These are phyloP conservation scores for Penicillium samsonianum DNA, from an alignment of 495 filamentous ascomycete genomes.

Conservation along the genomic window DNA sequence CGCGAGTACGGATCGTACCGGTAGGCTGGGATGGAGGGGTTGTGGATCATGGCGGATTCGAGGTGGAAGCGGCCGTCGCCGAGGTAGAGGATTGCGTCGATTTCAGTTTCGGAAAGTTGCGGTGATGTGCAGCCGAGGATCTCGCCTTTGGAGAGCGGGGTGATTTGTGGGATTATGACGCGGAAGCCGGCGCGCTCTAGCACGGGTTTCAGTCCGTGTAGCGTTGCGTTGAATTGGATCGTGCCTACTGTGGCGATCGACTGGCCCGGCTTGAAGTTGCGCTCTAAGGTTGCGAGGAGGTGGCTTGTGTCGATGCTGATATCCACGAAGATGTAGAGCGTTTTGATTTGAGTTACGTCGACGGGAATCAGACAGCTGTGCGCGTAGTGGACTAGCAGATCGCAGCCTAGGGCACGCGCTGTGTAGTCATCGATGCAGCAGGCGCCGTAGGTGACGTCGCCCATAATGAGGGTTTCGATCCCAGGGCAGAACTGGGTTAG, in stretches of 20 bases:
- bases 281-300: slow-evolving; percentile 80
- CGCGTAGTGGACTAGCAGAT: slow-evolving; percentile 94
- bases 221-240: slow-evolving; percentile 97
- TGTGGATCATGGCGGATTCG: slow-evolving; percentile 98
- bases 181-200: slow-evolving; percentile 81
- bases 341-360: slow-evolving; percentile 91
- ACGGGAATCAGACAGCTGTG: slow-evolving; percentile 96
- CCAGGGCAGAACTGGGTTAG: slow-evolving; percentile 91
- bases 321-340: slow-evolving; percentile 96
- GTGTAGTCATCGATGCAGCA: slow-evolving; percentile 99
- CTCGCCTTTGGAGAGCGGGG: slow-evolving; percentile 89
- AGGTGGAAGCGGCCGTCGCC: slow-evolving; percentile 97
- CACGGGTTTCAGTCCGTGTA: slow-evolving; percentile 74
- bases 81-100: slow-evolving; percentile 87
- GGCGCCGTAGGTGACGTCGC: slow-evolving; percentile 97
- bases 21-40: slow-evolving; percentile 85
- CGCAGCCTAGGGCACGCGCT: slow-evolving; percentile 88
- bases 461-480: slow-evolving; percentile 94
- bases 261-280: slow-evolving; percentile 82
- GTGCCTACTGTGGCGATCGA: slow-evolving; percentile 92
- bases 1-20: slow-evolving; percentile 96
- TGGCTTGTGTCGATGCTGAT: slow-evolving; percentile 92
- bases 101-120: slow-evolving; percentile 53
- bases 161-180: slow-evolving; percentile 85
- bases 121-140: slow-evolving; percentile 96